Conservation (phyloP, 345 rosid species). For the Acer saccharum region DNA sequence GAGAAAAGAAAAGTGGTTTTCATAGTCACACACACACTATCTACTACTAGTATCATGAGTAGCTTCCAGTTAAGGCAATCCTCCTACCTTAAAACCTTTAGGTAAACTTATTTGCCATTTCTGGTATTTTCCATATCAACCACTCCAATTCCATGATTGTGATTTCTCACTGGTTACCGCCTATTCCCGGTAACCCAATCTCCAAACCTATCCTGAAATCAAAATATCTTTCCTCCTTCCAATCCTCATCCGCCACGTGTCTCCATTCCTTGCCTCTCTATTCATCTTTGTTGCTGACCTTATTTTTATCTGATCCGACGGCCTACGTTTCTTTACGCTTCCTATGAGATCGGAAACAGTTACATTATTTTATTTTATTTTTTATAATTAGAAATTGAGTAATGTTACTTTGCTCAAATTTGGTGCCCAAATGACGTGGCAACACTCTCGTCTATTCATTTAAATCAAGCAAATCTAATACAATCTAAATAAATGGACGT, state of each 20-base stretch:
- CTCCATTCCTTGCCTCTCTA: not conserved
- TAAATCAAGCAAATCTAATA: too few species aligned
- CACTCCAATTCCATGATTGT: not conserved
- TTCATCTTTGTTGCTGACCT: not conserved
- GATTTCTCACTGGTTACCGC: conserved; percentile 13
- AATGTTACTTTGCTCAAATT: too few species aligned
- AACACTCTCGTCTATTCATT: too few species aligned
- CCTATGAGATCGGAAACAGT: not conserved
- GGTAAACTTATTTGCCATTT: conserved; percentile 24
- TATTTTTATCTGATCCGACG: conserved; percentile 17
- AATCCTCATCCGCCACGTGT: conserved; percentile 22
- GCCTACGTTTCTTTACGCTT: not conserved
- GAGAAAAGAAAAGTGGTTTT: not conserved
- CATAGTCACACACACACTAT: not conserved
- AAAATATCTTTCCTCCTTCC: not conserved
- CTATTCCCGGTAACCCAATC: conserved; percentile 27
- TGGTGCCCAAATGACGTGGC: too few species aligned
- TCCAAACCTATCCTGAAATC: conserved; percentile 9
- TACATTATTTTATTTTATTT: too few species aligned
- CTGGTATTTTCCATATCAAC: conserved; percentile 21
- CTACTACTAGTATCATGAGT: not conserved
- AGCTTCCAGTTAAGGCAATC: conserved; percentile 36
- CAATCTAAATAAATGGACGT: too few species aligned
- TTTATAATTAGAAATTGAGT: too few species aligned
- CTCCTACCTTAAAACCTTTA: conserved; percentile 32